Base-by-base conservation (phyloP, 495 filamentous ascomycete species). In the Cercophora newfieldiana region DNA sequence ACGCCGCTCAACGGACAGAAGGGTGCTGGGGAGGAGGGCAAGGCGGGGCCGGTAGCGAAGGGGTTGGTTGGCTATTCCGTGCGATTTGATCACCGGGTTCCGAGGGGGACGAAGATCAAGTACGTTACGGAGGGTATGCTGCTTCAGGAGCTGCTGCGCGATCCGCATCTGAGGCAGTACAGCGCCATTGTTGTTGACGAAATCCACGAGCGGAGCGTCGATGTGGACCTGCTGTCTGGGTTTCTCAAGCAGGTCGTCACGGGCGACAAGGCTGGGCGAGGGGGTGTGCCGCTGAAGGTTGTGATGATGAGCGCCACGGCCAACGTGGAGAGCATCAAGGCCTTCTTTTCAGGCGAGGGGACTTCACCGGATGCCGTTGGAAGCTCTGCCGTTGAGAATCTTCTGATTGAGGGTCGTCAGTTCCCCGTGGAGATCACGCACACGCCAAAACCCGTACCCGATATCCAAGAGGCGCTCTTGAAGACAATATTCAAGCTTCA, bases 121-220 rank as follows among this genome's bases (percentile, higher is more conserved):
- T 99, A 91, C 71, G 79, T 99, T 67, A 99, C 96, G 0, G 96
- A 99, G 75, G 96, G 96, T 61, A 98, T 97, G 91, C 81, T 99
- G 53, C 81, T 99, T 16, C 94, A 97, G 77, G 96, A 99, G 75
- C 89, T 98, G 81, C 77, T 98, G 50, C 84, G 89, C 61, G 96
- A 98, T 75, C 92, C 94, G 1, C 81, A 87, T 75, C 79, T 99
- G 68, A 85, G 82, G 29, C 86, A 90, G 70, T 99, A 99, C 73
- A 94, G 91, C 67, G 92, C 90, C 1, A 84, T 99, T 2, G 83
- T 98, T 56, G 91, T 99, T 10, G 96, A 99, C 79, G 96, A 99
- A 72, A 93, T 98, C 2, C 96, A 99, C 78, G 96, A 99, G 78
- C 85, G 96, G 62, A 96, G 94, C 62, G 86, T 97, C n/a, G 97